Evolutionary conservation across 2,329 filamentous ascomycete genomes (phyloP), one percentile per base, ranked within the genome.

Genomic region (Fusarium illudens): DNA sequence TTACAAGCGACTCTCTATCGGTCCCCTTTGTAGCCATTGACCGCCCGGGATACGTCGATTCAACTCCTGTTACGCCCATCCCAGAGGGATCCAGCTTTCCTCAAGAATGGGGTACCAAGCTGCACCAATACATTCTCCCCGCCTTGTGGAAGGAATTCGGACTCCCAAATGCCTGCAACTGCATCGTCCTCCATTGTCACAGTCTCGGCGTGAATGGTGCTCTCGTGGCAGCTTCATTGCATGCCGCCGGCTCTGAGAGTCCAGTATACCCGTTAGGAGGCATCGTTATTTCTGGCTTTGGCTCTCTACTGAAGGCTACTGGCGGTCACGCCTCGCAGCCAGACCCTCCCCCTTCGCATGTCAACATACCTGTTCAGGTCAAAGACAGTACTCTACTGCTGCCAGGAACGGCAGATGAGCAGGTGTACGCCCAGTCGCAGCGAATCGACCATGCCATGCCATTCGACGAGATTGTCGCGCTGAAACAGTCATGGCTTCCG

Each of bases 11-110:
- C 48, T 34, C 62, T 2, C 58, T 72, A 0, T 65, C 55, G 3
- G 60, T 72, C 6, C 69, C 70, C 0, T 72, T 72, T 37, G 55
- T 72, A 13, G 64, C 70, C 19, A 68, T 72, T 53, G 64, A 72
- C 58, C 69, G 70, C 15, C 69, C 70, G 1, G 57, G 65, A 22
- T 72, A 72, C 57, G 59, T 33, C 15, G 58, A 58, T 4, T 58
- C 70, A 13, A 68, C 64, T 8, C 58, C 70, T 7, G 39, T 72
- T 3, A 42, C 51, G 4, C 29, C 55, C 2, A 53, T 72, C 20
- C 67, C 60, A 6, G 19, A 64, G 8, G 67, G 54, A 30, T 72
- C 70, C 0, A 64, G 58, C 49, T 72, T 72, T 34, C 64, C 57
- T 4, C 44, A 72, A 34, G 67, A 68, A 63, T 67, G 57, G 59